Conservation (phyloP, 2,329 filamentous ascomycete species). For the Blumeriella jaapii region DNA sequence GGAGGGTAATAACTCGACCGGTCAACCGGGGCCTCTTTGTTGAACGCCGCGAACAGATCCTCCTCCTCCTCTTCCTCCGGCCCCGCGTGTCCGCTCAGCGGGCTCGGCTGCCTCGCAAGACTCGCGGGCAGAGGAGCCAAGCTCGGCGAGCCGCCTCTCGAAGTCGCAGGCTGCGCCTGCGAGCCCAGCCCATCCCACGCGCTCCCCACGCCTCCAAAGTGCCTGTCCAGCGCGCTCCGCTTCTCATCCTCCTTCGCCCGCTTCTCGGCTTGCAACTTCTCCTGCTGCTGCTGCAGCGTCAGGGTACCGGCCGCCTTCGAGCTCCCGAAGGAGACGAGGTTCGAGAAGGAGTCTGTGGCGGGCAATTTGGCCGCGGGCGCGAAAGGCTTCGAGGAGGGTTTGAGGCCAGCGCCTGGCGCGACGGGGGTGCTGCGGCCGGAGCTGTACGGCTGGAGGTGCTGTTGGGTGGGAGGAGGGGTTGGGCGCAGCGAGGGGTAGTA, state of each 20-base stretch:
- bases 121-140: conserved; percentile 24
- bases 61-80: conserved; percentile 36
- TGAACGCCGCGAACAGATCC: conserved; percentile 57
- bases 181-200: conserved; percentile 64
- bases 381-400: conserved; percentile 25
- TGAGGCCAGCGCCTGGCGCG: conserved; percentile 30
- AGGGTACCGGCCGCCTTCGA: conserved; percentile 53
- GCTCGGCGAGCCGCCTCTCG: conserved; percentile 36
- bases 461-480: conserved; percentile 42
- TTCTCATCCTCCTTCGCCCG: conserved; percentile 63
- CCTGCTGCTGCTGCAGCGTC: conserved; percentile 66
- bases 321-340: conserved; percentile 53
- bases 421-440: conserved; percentile 47
- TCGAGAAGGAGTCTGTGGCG: conserved; percentile 63
- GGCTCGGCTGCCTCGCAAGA: conserved; percentile 24
- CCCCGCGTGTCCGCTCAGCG: conserved; percentile 16
- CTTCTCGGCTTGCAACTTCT: conserved; percentile 53
- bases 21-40: conserved; percentile 54
- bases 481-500: conserved; percentile 40
- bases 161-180: conserved; percentile 36
- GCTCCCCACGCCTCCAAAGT: conserved; percentile 67
- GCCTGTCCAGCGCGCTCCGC: conserved; percentile 57
- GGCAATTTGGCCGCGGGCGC: conserved; percentile 33
- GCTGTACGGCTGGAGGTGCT: conserved; percentile 29
- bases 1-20: conserved; percentile 55